These are phyloP conservation scores for Azolla pinnata DNA, from an alignment of 75 land plant species.

Conservation along the genomic window DNA sequence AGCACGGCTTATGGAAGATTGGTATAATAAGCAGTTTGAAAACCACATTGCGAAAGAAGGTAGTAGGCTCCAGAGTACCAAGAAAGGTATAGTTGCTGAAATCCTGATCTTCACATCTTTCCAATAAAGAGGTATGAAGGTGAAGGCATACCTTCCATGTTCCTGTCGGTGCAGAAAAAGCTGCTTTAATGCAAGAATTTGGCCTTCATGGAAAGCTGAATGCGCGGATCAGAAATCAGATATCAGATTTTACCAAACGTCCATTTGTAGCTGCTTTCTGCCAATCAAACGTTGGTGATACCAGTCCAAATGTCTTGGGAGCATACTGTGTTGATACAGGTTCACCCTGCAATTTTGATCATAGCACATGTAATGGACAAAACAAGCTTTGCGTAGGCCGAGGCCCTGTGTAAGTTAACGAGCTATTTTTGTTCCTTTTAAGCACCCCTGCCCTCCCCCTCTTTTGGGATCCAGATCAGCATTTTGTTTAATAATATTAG, in stretches of 20 bases:
- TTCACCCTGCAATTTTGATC: constrained; percentile 57
- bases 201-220: too few species aligned
- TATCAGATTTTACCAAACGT: constrained; percentile 2
- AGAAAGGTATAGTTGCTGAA: too few species aligned
- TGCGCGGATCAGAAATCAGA: background rate
- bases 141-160: too few species aligned
- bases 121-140: too few species aligned
- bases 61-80: too few species aligned
- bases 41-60: background rate
- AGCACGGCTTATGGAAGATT: constrained; percentile 76
- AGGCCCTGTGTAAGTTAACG: constrained; percentile 52
- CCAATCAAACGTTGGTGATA: constrained; percentile 67
- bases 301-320: constrained; percentile 62
- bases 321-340: constrained; percentile 63
- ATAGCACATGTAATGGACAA: constrained; percentile 57
- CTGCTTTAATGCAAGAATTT: too few species aligned
- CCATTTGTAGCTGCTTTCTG: constrained; percentile 62
- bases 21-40: constrained; percentile 18
- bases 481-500: too few species aligned
- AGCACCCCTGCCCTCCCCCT: too few species aligned
- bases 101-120: too few species aligned
- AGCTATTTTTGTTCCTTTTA: background rate
- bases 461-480: too few species aligned
- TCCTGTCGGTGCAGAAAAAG: too few species aligned
- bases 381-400: constrained; percentile 53